phyloP scores from a whole-genome alignment of 192 early-diverging fungal genomes.

The Backusella tuberculispora region DNA sequence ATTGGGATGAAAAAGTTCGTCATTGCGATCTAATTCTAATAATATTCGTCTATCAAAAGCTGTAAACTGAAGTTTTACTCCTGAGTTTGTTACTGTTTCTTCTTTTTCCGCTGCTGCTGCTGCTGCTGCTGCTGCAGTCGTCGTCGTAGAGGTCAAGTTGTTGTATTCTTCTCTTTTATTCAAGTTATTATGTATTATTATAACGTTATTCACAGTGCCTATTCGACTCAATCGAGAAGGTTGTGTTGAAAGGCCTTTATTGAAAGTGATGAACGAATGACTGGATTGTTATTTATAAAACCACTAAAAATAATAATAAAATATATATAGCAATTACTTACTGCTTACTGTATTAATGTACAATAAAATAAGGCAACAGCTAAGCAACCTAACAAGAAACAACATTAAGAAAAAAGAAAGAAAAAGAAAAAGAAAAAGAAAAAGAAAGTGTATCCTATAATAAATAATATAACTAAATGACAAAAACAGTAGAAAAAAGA shows the following conservation, averaged over 20 bases:
- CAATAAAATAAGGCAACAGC: conserved; percentile 8
- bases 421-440: not conserved
- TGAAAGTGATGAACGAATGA: too few relatives aligned
- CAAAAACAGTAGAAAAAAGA: not conserved
- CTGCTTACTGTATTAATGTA: conserved; percentile 2
- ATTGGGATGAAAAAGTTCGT: conserved; percentile 70
- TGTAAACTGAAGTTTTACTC: not conserved
- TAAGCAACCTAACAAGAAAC: conserved; percentile 3
- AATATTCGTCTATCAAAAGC: conserved; percentile 70
- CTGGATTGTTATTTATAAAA: too few relatives aligned
- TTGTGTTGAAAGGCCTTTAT: conserved; percentile 10
- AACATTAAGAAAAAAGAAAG: not conserved
- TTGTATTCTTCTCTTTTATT: not conserved
- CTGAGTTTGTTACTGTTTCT: not conserved
- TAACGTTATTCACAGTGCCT: conserved; percentile 5
- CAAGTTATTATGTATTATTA: conserved; percentile 27
- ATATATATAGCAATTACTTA: not conserved
- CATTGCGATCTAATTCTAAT: conserved; percentile 70
- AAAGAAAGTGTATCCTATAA: not conserved
- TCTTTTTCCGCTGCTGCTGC: not conserved
- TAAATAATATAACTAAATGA: not conserved
- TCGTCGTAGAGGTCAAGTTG: not conserved
- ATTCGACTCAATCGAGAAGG: not conserved
- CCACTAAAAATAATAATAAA: not conserved
- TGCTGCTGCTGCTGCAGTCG: not conserved